Evolutionary conservation across 2,329 filamentous ascomycete species (phyloP), one percentile per base, ranked within the genome.

Genomic region (Dothiorella sarmentorum): DNA sequence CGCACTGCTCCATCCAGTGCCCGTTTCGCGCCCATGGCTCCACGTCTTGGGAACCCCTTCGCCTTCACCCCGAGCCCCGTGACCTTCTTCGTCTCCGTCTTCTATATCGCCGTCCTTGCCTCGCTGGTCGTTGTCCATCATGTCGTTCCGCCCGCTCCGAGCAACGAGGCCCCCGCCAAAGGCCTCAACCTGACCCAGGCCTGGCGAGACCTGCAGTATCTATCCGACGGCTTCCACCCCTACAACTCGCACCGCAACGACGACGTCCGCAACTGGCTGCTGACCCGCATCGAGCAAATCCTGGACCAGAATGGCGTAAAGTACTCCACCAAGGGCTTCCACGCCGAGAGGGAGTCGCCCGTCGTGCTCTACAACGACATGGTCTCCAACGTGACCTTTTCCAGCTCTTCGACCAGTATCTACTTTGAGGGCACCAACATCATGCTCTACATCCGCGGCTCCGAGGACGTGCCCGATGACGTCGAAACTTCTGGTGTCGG

Each of bases 351-450:
- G 15, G 35, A 45, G 31, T 29, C 49, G 3, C 47, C 20, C 51
- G 83, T 85, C 18, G 84, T 88, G 24, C 78, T 96, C 17, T 91
- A 96, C 68, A 86, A 95, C 67, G 92, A 97, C 70, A 77, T 85
- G 45, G 76, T 80, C 38, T 89, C 90, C 29, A 97, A 97, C 68
- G 82, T 90, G 56, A 94, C 91, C 1, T 86, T 81, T 35, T 85
- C 85, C 42, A 75, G 76, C 56, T 72, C 66, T n/a, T 67, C 64
- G 7, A 71, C 70, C 0, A 80, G 77, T 10, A 83, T 90, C 26
- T 97, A 97, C 70, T 97, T 96, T 66, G 92, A 97, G 74, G 90
- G 91, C 29, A 93, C 85, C 62, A 99, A 97, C 67, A 86, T 97
- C 64, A 87, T 97, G 62, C 86, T 96, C 35, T 96, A 97, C 68